phyloP scores from a whole-genome alignment of 352 stramenopile species.

The Poterioochromonas sp. region DNA sequence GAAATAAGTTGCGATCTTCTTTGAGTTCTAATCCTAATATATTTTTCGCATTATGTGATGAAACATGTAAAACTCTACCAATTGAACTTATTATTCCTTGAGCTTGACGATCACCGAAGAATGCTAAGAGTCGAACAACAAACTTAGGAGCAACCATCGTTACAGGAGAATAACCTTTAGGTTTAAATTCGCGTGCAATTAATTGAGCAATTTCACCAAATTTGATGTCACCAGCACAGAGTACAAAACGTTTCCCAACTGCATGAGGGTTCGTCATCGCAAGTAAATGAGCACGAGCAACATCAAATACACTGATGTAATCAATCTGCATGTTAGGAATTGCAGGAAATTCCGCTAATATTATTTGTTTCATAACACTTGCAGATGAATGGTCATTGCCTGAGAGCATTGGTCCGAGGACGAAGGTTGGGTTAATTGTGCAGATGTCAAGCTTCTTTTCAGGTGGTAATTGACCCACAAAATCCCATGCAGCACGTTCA shows the following conservation, averaged over 20 bases:
- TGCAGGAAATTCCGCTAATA: not conserved
- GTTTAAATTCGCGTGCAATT: not conserved
- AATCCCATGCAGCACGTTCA: not conserved
- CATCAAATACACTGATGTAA: not conserved
- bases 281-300: conserved; percentile 1
- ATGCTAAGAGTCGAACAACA: not conserved
- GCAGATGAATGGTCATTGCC: not conserved
- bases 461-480: not conserved
- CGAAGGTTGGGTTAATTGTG: not conserved
- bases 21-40: not conserved
- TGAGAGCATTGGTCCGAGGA: conserved; percentile 2
- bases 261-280: conserved; percentile 3
- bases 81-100: not conserved
- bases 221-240: not conserved
- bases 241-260: not conserved
- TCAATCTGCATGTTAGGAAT: not conserved
- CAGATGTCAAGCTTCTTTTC: not conserved
- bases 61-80: not conserved
- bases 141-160: not conserved
- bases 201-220: not conserved
- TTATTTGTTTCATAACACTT: not conserved
- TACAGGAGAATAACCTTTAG: not conserved
- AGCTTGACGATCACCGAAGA: not conserved
- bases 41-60: not conserved
- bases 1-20: not conserved